phyloP scores from a whole-genome alignment of 164 flowering plant species.

The Echeveria elegans region DNA sequence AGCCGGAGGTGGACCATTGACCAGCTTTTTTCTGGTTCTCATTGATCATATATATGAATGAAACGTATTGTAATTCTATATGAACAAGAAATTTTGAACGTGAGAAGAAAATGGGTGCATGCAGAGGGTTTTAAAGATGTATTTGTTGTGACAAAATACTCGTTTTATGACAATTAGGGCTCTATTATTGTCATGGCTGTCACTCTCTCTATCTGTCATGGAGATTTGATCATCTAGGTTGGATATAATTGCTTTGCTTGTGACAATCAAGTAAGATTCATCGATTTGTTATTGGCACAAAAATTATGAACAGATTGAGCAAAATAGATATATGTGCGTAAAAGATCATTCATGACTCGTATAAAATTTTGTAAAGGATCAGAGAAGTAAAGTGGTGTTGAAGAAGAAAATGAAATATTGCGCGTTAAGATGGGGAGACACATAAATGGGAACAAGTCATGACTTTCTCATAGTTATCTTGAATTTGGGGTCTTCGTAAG shows the following conservation, averaged over 20 bases:
- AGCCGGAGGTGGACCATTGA: slow-evolving; percentile 2
- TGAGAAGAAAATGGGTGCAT: not conserved
- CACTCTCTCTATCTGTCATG: not conserved
- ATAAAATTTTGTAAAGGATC: too few relatives aligned
- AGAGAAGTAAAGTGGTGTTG: too few relatives aligned
- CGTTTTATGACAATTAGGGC: not conserved
- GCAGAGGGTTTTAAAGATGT: not conserved
- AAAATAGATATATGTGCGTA: too few relatives aligned
- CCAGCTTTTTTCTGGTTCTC: not conserved
- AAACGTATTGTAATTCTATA: not conserved
- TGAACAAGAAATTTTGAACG: not conserved
- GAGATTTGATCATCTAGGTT: not conserved
- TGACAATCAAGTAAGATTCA: too few relatives aligned
- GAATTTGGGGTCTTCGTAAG: slow-evolving; percentile 78
- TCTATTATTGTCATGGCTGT: not conserved
- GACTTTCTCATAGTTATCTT: slow-evolving; percentile 39
- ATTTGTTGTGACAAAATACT: not conserved
- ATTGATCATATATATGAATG: not conserved
- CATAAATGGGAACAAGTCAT: too few relatives aligned
- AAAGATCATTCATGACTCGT: too few relatives aligned
- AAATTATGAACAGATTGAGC: too few relatives aligned
- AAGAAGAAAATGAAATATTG: too few relatives aligned
- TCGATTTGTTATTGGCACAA: too few relatives aligned
- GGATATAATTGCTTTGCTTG: too few relatives aligned
- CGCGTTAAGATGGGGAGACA: too few relatives aligned